These are phyloP conservation scores for Pichia gijzeniarum DNA, from an alignment of 805 yeast species.

Conservation along the genomic window DNA sequence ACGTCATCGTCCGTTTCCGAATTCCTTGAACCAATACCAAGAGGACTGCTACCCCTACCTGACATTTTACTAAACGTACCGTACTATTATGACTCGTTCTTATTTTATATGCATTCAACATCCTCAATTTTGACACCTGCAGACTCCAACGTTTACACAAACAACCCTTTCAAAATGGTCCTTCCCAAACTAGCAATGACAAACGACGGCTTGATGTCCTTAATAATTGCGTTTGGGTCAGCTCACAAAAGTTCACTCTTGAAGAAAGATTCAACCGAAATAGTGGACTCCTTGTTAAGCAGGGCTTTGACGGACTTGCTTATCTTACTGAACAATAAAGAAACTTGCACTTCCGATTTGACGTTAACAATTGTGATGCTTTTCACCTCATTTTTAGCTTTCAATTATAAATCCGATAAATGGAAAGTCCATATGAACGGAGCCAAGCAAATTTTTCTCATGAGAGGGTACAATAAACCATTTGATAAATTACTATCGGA, in stretches of 20 bases:
- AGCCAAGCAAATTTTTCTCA: slow-evolving; percentile 56
- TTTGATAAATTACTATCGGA: slow-evolving; percentile 23
- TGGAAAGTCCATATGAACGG: slow-evolving; percentile 66
- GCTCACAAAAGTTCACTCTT: slow-evolving; percentile 30
- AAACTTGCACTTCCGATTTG: slow-evolving; percentile 54
- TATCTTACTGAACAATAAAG: slow-evolving; percentile 41
- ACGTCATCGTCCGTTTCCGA: slow-evolving; percentile 17
- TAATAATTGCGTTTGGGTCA: slow-evolving; percentile 47
- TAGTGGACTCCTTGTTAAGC: slow-evolving; percentile 47
- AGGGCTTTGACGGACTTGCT: slow-evolving; percentile 54
- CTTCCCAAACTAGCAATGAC: slow-evolving; percentile 65
- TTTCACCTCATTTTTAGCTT: slow-evolving; percentile 50
- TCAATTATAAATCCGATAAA: slow-evolving; percentile 38
- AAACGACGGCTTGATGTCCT: slow-evolving; percentile 48
- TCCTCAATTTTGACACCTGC: slow-evolving; percentile 61
- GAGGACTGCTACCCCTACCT: slow-evolving; percentile 46
- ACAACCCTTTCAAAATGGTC: slow-evolving; percentile 62
- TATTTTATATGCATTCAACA: slow-evolving; percentile 55
- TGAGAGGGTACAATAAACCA: slow-evolving; percentile 40
- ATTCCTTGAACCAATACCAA: slow-evolving; percentile 25
- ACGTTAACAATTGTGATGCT: slow-evolving; percentile 58
- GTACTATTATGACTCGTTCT: slow-evolving; percentile 52
- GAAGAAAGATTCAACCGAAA: slow-evolving; percentile 28
- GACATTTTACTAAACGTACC: slow-evolving; percentile 55
- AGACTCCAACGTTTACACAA: slow-evolving; percentile 48